A percentile compares a stretch with the other conserved stretches of the same genome.
Evolutionary conservation across 805 yeast genomes (phyloP).

Genomic region (Schizosaccharomyces octosporus): DNA sequence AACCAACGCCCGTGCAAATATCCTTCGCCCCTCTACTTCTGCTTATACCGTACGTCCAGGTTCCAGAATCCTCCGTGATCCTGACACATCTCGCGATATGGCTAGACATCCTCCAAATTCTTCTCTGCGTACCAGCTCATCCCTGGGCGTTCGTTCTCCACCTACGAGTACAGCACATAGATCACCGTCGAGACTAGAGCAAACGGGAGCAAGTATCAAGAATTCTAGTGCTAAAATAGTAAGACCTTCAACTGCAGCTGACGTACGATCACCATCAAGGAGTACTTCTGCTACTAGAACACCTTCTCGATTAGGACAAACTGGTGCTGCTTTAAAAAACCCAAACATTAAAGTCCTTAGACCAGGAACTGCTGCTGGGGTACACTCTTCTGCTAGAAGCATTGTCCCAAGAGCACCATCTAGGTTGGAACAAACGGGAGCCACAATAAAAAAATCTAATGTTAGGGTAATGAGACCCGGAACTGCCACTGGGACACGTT

Average conservation of each 20-base stretch:
- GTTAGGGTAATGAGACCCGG: not conserved
- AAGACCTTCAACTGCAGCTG: not conserved
- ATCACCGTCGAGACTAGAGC: not conserved
- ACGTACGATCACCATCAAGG: not conserved
- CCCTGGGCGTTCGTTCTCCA: too few relatives aligned
- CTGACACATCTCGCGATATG: too few relatives aligned
- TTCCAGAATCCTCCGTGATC: not conserved
- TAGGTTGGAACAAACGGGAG: not conserved
- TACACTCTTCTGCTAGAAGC: not conserved
- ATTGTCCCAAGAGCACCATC: not conserved
- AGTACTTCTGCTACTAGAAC: not conserved
- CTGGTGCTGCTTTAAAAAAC: not conserved
- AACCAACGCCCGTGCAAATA: not conserved
- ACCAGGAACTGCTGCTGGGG: not conserved
- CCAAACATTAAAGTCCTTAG: not conserved
- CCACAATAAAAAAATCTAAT: not conserved
- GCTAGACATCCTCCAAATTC: too few relatives aligned
- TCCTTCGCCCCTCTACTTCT: not conserved
- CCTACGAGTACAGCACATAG: too few relatives aligned
- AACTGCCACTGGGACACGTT: not conserved
- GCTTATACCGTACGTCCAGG: not conserved
- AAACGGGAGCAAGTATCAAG: not conserved
- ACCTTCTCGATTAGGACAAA: not conserved
- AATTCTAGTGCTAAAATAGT: not conserved
- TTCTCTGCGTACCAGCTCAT: too few relatives aligned